Conservation (phyloP, 805 yeast genomes). For the Lachancea mirantina region DNA sequence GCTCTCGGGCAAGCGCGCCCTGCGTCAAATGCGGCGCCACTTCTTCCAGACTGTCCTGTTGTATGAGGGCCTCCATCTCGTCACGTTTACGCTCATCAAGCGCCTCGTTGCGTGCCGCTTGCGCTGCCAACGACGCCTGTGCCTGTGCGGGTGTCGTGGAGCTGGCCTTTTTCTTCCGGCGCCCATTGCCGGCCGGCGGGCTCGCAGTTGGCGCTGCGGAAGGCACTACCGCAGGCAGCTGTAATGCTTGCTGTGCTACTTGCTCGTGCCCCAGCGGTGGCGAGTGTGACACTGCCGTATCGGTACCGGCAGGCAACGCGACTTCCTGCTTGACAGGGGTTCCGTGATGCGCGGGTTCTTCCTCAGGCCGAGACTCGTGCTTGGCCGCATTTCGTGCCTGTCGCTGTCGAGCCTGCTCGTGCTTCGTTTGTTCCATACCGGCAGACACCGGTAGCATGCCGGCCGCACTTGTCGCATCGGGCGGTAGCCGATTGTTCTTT, state of each 20-base stretch:
- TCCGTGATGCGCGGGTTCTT: too few relatives aligned
- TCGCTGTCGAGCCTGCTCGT: conserved; percentile 1
- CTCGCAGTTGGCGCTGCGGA: not conserved
- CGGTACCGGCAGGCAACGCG: too few relatives aligned
- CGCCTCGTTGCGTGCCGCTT: conserved; percentile 2
- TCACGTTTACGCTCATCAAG: conserved; percentile 10
- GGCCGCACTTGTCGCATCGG: too few relatives aligned
- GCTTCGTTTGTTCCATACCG: conserved; percentile 6
- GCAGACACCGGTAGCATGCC: too few relatives aligned
- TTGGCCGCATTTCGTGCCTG: conserved; percentile 1
- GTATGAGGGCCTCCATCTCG: conserved; percentile 9
- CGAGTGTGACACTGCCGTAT: too few relatives aligned
- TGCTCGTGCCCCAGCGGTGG: too few relatives aligned
- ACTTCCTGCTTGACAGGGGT: too few relatives aligned
- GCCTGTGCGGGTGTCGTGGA: too few relatives aligned
- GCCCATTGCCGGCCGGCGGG: too few relatives aligned
- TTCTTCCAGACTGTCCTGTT: conserved; percentile 5
- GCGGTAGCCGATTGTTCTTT: conserved; percentile 6
- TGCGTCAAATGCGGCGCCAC: conserved; percentile 15
- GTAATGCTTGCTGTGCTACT: too few relatives aligned
- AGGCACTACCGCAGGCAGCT: not conserved
- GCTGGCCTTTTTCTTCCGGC: conserved; percentile 2
- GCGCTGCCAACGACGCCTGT: conserved; percentile 4
- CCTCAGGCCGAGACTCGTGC: too few relatives aligned
- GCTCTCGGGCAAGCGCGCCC: conserved; percentile 17